These are phyloP conservation scores for Acanthamoeba culbertsoni DNA, from an alignment of 208 protist species.

Conservation along the genomic window DNA sequence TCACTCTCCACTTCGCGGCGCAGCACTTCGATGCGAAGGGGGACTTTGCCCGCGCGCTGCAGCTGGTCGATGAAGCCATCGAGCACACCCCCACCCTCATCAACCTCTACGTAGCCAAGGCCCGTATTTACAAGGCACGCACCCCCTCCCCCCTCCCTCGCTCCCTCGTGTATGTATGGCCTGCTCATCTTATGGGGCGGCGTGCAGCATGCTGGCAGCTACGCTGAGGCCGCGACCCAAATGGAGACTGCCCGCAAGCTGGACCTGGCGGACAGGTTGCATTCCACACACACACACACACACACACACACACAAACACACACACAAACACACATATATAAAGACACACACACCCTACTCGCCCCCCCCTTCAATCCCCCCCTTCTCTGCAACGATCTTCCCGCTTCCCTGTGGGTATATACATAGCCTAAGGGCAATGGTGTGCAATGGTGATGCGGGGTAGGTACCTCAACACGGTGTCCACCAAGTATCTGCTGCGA, in stretches of 20 bases:
- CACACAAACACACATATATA: too few relatives aligned
- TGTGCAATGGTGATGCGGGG: not conserved
- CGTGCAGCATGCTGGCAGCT: not conserved
- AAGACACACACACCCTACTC: too few relatives aligned
- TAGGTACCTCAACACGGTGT: constrained; percentile 92
- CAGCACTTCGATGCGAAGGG: constrained; percentile 17
- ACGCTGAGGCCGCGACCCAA: not conserved
- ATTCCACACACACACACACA: too few relatives aligned
- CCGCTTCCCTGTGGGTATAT: too few relatives aligned
- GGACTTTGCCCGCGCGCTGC: not conserved
- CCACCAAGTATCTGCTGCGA: constrained; percentile 91
- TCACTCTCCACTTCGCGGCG: not conserved
- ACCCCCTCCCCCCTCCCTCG: not conserved
- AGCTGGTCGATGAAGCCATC: not conserved
- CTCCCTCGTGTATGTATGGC: not conserved
- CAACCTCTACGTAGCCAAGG: constrained; percentile 46
- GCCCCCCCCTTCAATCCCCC: not conserved
- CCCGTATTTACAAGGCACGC: not conserved
- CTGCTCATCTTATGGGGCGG: too few relatives aligned
- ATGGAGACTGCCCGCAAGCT: constrained; percentile 25
- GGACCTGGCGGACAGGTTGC: constrained; percentile 8
- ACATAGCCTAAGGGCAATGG: not conserved
- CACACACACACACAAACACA: too few relatives aligned
- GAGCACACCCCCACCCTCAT: constrained; percentile 27
- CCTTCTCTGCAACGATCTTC: too few relatives aligned